phyloP scores from a whole-genome alignment of 768 basidiomycete species.

The Calocybe indica region DNA sequence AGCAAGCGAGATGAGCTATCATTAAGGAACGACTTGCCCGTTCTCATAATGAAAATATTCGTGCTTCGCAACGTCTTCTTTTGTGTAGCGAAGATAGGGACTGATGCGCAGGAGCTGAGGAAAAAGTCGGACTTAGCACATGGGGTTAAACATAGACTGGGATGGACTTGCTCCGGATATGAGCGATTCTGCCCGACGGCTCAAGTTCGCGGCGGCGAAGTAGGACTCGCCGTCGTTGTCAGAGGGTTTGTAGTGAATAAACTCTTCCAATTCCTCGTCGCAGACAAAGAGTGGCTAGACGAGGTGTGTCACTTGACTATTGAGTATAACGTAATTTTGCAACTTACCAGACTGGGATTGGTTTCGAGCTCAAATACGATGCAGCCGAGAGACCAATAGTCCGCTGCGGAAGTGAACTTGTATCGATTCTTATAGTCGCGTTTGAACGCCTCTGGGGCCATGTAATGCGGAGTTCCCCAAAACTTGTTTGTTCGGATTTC shows the following conservation, averaged over 20 bases:
- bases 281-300: slow-evolving; percentile 25
- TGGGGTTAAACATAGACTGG: not conserved
- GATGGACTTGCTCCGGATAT: slow-evolving; percentile 22
- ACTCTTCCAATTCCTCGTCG: slow-evolving; percentile 15
- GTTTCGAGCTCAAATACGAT: slow-evolving; percentile 31
- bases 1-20: not conserved
- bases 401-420: slow-evolving; percentile 25
- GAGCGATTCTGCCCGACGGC: slow-evolving; percentile 15
- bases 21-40: slow-evolving; percentile 11
- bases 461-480: slow-evolving; percentile 28
- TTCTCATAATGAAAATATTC: slow-evolving; percentile 14
- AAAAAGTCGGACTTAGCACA: not conserved
- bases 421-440: slow-evolving; percentile 1
- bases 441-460: slow-evolving; percentile 34
- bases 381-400: slow-evolving; percentile 39
- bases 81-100: slow-evolving; percentile 12
- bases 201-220: slow-evolving; percentile 15
- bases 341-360: slow-evolving; percentile 16
- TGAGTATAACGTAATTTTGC: not conserved
- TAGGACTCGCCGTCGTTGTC: slow-evolving; percentile 12
- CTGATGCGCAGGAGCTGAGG: slow-evolving; percentile 14
- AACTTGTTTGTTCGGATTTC: slow-evolving; percentile 17
- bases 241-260: slow-evolving; percentile 11
- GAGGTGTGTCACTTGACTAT: not conserved
- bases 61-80: slow-evolving; percentile 13